Conservation (phyloP, 192 early-diverging fungal genomes). For the Gaertneriomyces sp. region DNA sequence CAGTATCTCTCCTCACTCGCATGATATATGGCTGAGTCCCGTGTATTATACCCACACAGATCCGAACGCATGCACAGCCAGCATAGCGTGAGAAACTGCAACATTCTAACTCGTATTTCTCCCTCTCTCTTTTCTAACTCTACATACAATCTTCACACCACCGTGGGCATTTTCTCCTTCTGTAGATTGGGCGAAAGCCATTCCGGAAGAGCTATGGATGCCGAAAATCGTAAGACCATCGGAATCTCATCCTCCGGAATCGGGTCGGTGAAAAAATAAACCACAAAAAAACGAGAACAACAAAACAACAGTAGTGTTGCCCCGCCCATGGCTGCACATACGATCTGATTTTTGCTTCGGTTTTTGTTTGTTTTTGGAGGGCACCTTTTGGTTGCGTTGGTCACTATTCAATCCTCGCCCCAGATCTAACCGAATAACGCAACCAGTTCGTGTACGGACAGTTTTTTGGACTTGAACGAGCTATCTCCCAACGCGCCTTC, state of each 20-base stretch:
- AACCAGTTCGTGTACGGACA: conserved; percentile 22
- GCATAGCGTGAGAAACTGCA: background rate
- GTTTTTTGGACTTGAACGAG: conserved; percentile 23
- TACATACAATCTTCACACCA: background rate
- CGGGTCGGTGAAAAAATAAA: background rate
- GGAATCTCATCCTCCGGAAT: background rate
- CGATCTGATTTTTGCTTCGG: too few species aligned
- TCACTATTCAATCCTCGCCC: too few species aligned
- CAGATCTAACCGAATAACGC: conserved; percentile 14
- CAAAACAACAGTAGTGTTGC: background rate
- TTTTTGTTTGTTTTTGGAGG: background rate
- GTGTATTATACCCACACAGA: background rate
- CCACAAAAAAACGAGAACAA: background rate
- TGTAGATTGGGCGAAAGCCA: conserved; percentile 8
- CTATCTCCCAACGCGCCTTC: conserved; percentile 30
- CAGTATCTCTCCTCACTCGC: background rate
- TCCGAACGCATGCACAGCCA: background rate
- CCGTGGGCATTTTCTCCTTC: background rate
- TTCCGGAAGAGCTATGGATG: conserved; percentile 12
- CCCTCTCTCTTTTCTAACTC: background rate
- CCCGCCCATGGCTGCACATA: background rate
- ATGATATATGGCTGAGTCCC: background rate
- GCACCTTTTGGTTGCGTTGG: too few species aligned
- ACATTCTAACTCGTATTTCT: background rate
- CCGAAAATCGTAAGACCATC: background rate